Base-by-base conservation (phyloP, 1,139 yeast genomes). In the Kluyveromyces marxianus region DNA sequence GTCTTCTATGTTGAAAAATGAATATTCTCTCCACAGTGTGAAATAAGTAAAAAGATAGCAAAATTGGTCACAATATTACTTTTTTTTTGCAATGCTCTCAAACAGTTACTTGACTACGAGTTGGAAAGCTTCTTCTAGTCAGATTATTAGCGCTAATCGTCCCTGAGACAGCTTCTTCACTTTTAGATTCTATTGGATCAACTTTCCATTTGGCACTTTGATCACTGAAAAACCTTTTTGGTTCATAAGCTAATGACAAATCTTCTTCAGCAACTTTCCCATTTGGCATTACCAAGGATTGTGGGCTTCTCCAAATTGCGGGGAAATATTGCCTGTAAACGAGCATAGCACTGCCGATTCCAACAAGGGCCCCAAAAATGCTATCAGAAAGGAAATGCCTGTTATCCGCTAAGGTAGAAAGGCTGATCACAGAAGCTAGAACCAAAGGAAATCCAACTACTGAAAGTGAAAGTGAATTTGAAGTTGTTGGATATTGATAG, bases 341-440 rank as follows among this genome's bases (percentile, higher is more conserved):
- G 50, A 69, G 52, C 6, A 59, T 44, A 0, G 71, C 74, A 26
- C 65, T 55, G 4, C 47, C 33, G 0, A 65, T 45, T 0, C 80
- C 81, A 39, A 75, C 65, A 0, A 65, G 4, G 1, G 68, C 60
- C 0, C 80, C 81, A 2, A 59, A 64, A 4, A 72, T 47, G 4
- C 74, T 69, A 53, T 76, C 81, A 28, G 65, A 36, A 5, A 72
- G 46, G 48, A 68, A 71, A 56, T 75, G 79, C 31, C 79, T 60
- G 52, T 75, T 73, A 51, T 75, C 80, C 33, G 78, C 71, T 7
- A 71, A 63, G 46, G 79, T 58, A 2, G 79, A 69, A 30, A 71
- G 63, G 0, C 76, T 57, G 1, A 74, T 69, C 47, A 65, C 60
- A 6, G 67, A 51, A 0, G 79, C 74, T 2, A 69, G 42, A 35